Base-by-base conservation (phyloP, 768 basidiomycete species). In the Saitozyma podzolica region DNA sequence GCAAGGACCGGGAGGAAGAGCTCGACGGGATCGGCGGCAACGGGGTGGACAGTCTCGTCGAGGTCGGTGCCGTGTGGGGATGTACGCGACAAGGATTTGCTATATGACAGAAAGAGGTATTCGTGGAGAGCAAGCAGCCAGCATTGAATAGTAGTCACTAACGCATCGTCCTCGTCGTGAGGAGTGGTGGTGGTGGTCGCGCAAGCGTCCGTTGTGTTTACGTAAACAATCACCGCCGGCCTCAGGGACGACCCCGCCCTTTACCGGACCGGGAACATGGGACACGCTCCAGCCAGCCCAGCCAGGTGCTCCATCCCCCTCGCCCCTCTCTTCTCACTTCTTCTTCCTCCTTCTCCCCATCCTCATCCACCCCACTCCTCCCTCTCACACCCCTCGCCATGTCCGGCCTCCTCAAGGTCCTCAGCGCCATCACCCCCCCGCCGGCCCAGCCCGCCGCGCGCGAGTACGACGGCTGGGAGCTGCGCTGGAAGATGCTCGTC, bases 381-480 rank as follows among this genome's bases (percentile, higher is more conserved):
- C 53, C 14, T 9, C 40, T 37, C 19, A 17, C 29, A 42, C 61
- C n/a, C 29, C 13, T 11, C 45, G 56, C 37, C 41, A 62, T 62
- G 61, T 62, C 61, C 37, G 49, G 47, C 37, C 9, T 62, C 47
- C 58, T 72, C 50, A 58, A 73, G 48, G 1, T 73, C 49, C 10
- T 78, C 8, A 56, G 41, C 65, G 42, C 42, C 43, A 72, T 90
- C 65, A 85, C 86, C 6, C 73, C 73, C 0, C 62, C 19, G 37
- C 48, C 52, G 14, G 40, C 53, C 16, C 20, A 59, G 4, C 89
- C 89, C 10, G 71, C 83, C 41, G 82, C 85, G 20, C 82, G 88
- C 8, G 69, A 80, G 20, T 96, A 92, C 77, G 83, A 88, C 42
- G 92, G 92, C 17, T 78, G 85, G 51, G 85, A 96, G 78, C 87